A percentile compares a stretch with the other conserved stretches of the same genome.
Evolutionary conservation across 2,329 filamentous ascomycete genomes (phyloP).

Genomic region (Chaetomiaceae sp.): DNA sequence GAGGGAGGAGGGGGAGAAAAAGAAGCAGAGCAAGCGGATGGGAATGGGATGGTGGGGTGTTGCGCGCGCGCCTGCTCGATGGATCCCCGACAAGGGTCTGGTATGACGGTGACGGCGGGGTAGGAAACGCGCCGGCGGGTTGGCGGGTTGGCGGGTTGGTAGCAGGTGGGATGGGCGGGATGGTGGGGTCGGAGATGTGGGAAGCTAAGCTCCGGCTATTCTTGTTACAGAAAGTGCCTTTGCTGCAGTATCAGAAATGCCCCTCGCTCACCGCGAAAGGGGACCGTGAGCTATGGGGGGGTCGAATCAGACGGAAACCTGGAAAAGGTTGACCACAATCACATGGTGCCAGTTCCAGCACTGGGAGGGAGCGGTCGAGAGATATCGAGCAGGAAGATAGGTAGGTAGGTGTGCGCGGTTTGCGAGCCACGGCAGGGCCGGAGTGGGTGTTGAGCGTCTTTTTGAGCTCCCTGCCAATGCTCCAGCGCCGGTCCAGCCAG

Average conservation of each 20-base stretch:
- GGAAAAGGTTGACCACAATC: background rate
- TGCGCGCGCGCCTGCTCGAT: slow-evolving; percentile 3
- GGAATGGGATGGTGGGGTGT: slow-evolving; percentile 9
- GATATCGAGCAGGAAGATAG: background rate
- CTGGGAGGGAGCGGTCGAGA: too few species aligned
- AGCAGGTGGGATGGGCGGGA: background rate
- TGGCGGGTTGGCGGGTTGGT: background rate
- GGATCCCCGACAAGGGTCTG: slow-evolving; percentile 3
- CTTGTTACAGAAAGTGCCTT: too few species aligned
- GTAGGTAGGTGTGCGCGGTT: background rate
- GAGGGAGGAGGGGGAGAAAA: slow-evolving; percentile 5
- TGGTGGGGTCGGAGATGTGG: background rate
- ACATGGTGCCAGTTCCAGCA: too few species aligned
- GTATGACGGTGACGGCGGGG: slow-evolving; percentile 20
- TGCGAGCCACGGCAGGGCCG: background rate
- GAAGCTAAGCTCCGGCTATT: background rate
- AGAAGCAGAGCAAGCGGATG: slow-evolving; percentile 4
- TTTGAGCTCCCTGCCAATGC: slow-evolving; percentile 8
- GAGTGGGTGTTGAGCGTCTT: slow-evolving; percentile 14
- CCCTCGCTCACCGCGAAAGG: too few species aligned
- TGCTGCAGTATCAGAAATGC: too few species aligned
- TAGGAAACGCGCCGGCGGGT: slow-evolving; percentile 17
- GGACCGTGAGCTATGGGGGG: too few species aligned
- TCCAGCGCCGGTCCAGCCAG: background rate
- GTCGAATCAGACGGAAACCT: too few species aligned